Base-by-base conservation (phyloP, 2,329 filamentous ascomycete species). In the Aureobasidium sp. region DNA sequence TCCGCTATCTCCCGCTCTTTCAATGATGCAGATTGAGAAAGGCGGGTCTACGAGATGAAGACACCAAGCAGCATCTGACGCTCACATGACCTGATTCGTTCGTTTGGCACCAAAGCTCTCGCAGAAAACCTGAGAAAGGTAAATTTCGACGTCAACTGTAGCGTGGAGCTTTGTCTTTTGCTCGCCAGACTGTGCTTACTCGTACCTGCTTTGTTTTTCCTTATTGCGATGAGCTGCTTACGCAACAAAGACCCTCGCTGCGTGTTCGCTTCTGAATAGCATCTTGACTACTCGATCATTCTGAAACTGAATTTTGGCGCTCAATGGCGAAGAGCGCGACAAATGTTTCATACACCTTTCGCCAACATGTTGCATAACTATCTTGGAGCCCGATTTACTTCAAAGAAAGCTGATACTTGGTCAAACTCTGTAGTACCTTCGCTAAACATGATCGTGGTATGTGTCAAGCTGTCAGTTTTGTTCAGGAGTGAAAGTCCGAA, bases 141-240 rank as follows among this genome's bases (percentile, higher is more conserved):
- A 67, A 70, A 70, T 61, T 67, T 66, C 64, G 68, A 70, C 69
- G 68, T 70, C 69, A 66, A 64, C 64, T 62, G 52, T 52, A 56
- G 50, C 32, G 57, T 51, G 57, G 34, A 61, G 42, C 42, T 58
- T 48, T 57, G 41, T 57, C 53, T 46, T 46, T 47, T 46, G 27
- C 27, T 36, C 39, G 26, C 34, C 26, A 47, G 42, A 48, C 55
- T 48, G 42, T 58, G 55, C 55, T 58, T 58, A 58, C 42, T 48
- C 42, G 55, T 13, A 48, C 55, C 32, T 29, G 27, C 32, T 48
- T 48, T 44, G 23, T 58, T 58, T 48, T 39, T 46, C 7, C 32
- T 39, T 42, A 12, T 17, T 12, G 17, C n/a, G n/a, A 57, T 10
- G 32, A 44, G 29, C n/a, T 44, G 39, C 39, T 57, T 26, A n/a